Percentiles rank a stretch among this genome's conserved stretches.
Evolutionary conservation across 305 asterid species (phyloP).

Genomic region (Solanum hybrid): DNA sequence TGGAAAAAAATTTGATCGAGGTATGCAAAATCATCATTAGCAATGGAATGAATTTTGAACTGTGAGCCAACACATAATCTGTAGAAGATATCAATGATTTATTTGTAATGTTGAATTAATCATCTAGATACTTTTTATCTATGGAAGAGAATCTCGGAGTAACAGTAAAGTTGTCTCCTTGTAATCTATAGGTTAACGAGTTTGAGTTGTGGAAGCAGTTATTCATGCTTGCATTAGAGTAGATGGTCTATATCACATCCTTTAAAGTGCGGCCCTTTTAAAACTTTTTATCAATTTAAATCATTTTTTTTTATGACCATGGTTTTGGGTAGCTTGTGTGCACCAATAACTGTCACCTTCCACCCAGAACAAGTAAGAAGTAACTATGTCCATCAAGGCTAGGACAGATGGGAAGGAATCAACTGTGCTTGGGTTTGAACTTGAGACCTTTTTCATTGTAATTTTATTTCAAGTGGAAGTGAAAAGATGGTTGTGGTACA

Average conservation of each 20-base stretch:
- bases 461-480: not conserved
- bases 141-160: not conserved
- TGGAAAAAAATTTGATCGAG: conserved; percentile 72
- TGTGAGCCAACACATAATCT: not conserved
- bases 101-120: not conserved
- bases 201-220: not conserved
- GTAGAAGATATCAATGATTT: not conserved
- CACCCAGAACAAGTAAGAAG: not conserved
- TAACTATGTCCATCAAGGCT: not conserved
- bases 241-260: not conserved
- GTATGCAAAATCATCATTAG: conserved; percentile 20
- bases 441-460: not conserved
- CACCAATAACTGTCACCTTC: not conserved
- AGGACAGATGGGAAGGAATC: not conserved
- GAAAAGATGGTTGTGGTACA: not conserved
- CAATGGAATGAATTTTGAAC: not conserved
- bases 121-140: not conserved
- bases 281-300: not conserved
- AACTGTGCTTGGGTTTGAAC: not conserved
- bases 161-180: not conserved
- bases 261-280: not conserved
- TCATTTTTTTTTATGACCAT: not conserved
- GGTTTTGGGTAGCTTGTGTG: not conserved
- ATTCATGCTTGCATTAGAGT: not conserved
- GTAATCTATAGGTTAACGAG: not conserved